Evolutionary conservation across 306 rosid species (phyloP).

Genomic region (Lathyrus oleraceus): DNA sequence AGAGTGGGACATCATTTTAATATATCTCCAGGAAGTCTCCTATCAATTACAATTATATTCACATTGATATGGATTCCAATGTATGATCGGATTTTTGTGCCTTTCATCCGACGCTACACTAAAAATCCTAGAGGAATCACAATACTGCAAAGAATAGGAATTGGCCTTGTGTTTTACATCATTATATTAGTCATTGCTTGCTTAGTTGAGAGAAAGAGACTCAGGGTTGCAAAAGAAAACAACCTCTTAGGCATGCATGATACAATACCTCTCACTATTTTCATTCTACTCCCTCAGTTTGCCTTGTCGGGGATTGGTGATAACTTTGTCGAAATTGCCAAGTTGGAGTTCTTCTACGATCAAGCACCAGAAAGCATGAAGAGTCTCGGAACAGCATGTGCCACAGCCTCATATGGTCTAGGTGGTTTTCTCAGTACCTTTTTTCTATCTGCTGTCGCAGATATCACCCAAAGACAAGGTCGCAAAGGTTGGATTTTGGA

Average conservation of each 20-base stretch:
- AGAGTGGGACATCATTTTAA: slow-evolving; percentile 60
- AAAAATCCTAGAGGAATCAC: slow-evolving; percentile 85
- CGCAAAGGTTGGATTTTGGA: slow-evolving; percentile 71
- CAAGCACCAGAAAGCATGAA: slow-evolving; percentile 85
- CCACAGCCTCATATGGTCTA: slow-evolving; percentile 58
- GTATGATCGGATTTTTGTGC: slow-evolving; percentile 64
- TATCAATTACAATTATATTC: slow-evolving; percentile 55
- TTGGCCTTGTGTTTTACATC: slow-evolving; percentile 59
- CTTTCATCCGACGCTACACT: slow-evolving; percentile 49
- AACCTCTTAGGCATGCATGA: slow-evolving; percentile 34
- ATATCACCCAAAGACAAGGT: slow-evolving; percentile 49
- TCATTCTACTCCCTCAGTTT: slow-evolving; percentile 78
- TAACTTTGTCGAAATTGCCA: slow-evolving; percentile 66
- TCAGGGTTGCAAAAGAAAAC: slow-evolving; percentile 49
- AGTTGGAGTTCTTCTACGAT: slow-evolving; percentile 78
- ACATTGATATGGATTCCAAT: slow-evolving; percentile 59
- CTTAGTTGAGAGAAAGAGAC: slow-evolving; percentile 58
- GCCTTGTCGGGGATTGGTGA: slow-evolving; percentile 71
- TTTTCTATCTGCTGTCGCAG: slow-evolving; percentile 57
- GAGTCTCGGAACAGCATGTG: slow-evolving; percentile 76
- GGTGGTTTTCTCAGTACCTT: slow-evolving; percentile 70
- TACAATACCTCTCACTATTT: slow-evolving; percentile 62
- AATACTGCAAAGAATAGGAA: slow-evolving; percentile 73
- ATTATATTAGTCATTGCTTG: slow-evolving; percentile 51
- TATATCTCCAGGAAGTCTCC: slow-evolving; percentile 63